A percentile compares a stretch with the other conserved stretches of the same genome.
phyloP scores from a whole-genome alignment of 148 eudicot genomes.

The Bassia scoparia region DNA sequence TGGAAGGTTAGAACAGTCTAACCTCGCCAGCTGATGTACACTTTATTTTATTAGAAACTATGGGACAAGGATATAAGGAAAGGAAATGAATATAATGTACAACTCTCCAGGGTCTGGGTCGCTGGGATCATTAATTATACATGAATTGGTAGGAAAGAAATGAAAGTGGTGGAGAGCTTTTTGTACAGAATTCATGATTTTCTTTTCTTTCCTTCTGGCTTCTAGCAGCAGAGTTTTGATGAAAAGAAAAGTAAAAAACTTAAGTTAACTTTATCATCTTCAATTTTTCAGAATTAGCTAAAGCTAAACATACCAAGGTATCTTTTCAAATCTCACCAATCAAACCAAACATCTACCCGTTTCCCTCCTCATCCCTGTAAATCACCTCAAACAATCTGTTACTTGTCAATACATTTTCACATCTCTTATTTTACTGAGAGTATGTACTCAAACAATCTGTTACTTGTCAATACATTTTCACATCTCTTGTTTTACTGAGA shows the following conservation, averaged over 20 bases:
- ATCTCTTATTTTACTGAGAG: background rate
- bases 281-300: background rate
- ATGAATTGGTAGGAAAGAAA: background rate
- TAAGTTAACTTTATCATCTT: background rate
- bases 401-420: background rate
- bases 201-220: background rate
- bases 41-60: background rate
- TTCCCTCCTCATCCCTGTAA: background rate
- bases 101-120: background rate
- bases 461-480: background rate
- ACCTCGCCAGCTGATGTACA: background rate
- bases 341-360: background rate
- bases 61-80: background rate
- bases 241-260: background rate
- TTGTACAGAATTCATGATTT: background rate
- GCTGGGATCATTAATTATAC: background rate
- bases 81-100: background rate
- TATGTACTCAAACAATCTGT: background rate
- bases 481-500: background rate
- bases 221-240: background rate
- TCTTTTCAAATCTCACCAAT: background rate
- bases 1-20: conserved; percentile 68
- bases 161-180: background rate
- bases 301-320: background rate
- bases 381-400: background rate